phyloP scores from a whole-genome alignment of 1,284 basidiomycete genomes.

The Pyrrhoderma noxium region DNA sequence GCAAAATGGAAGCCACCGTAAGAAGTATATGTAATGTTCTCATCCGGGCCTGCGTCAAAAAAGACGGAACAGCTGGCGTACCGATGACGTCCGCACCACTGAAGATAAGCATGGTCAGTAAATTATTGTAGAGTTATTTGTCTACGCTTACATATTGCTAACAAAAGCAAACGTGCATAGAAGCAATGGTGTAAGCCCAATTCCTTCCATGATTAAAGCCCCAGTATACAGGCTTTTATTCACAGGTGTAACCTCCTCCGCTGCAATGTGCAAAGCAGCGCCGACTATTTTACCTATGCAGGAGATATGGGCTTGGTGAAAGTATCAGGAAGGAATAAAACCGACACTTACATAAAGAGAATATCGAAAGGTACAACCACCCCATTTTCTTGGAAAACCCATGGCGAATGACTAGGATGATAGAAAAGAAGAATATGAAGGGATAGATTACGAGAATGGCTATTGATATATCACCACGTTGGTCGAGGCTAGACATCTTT shows the following conservation, averaged over 20 bases:
- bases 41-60: slow-evolving; percentile 25
- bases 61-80: slow-evolving; percentile 23
- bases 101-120: background rate
- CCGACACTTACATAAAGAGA: slow-evolving; percentile 38
- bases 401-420: slow-evolving; percentile 41
- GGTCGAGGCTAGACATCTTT: slow-evolving; percentile 12
- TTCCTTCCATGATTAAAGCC: slow-evolving; percentile 47
- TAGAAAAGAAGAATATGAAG: slow-evolving; percentile 42
- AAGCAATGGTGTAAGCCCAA: slow-evolving; percentile 47
- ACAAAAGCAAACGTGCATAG: slow-evolving; percentile 52
- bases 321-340: slow-evolving; percentile 4
- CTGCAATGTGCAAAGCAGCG: slow-evolving; percentile 49
- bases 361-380: slow-evolving; percentile 53
- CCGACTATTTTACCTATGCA: slow-evolving; percentile 46
- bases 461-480: slow-evolving; percentile 43
- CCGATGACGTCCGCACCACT: slow-evolving; percentile 19
- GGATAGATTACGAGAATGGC: slow-evolving; percentile 47
- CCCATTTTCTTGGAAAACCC: slow-evolving; percentile 47
- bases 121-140: slow-evolving; percentile 1
- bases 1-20: slow-evolving; percentile 38
- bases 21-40: slow-evolving; percentile 36
- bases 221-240: slow-evolving; percentile 40
- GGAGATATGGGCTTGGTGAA: slow-evolving; percentile 1
- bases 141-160: slow-evolving; percentile 45
- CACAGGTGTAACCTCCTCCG: slow-evolving; percentile 32